Conservation (phyloP, 495 filamentous ascomycete species). For the Penicillium diatomitis region DNA sequence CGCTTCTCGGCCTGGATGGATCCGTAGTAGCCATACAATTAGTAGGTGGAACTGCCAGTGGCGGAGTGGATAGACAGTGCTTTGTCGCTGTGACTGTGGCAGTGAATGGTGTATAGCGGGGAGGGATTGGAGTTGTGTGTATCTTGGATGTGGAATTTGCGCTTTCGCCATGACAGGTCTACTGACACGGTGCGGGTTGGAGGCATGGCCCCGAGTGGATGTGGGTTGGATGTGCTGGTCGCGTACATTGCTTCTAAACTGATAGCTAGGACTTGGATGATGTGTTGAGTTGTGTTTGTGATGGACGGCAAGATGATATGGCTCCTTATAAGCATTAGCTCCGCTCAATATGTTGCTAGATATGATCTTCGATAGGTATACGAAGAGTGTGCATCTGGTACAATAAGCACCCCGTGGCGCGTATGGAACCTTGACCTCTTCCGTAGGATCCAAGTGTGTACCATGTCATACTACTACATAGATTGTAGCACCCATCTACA, state of each 20-base stretch:
- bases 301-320: no score
- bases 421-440: no score
- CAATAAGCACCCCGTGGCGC: no score
- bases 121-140: neutral
- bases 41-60: constrained; percentile 10
- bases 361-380: no score
- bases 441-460: no score
- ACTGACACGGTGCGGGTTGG: neutral
- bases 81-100: constrained; percentile 10
- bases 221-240: neutral
- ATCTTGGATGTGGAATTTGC: neutral
- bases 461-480: no score
- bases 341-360: no score
- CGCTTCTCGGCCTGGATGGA: constrained; percentile 14
- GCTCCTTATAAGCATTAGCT: no score
- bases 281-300: no score
- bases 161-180: neutral
- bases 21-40: constrained; percentile 7
- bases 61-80: constrained; percentile 2
- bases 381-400: no score
- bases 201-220: neutral
- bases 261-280: no score
- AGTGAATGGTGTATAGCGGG: constrained; percentile 3
- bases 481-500: no score
- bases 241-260: neutral